phyloP scores from a whole-genome alignment of 495 filamentous ascomycete species.

The Penicillium bialowiezense region DNA sequence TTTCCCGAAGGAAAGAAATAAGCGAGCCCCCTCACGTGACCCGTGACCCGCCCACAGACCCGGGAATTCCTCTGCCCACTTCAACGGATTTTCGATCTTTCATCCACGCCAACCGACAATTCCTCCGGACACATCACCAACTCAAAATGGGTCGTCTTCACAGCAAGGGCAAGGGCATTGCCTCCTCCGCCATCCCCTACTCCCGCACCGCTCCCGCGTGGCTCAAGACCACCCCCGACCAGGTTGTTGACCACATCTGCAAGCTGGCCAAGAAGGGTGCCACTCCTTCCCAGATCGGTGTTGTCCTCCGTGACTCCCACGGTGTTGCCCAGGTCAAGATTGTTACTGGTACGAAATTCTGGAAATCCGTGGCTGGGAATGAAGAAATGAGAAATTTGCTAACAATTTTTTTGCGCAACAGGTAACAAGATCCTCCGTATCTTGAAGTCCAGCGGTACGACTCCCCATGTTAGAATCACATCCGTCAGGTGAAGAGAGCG shows the following conservation, averaged over 20 bases:
- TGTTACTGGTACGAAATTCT: slow-evolving; percentile 75
- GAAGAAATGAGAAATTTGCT: slow-evolving; percentile 14
- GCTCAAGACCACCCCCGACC: slow-evolving; percentile 86
- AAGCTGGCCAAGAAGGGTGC: slow-evolving; percentile 97
- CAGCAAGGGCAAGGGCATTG: slow-evolving; percentile 99
- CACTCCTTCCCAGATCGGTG: slow-evolving; percentile 97
- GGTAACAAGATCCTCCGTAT: slow-evolving; percentile 99
- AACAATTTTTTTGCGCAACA: slow-evolving; percentile 33
- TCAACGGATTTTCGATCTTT: slow-evolving; percentile 19
- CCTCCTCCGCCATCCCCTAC: slow-evolving; percentile 91
- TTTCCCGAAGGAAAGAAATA: slow-evolving; percentile 18
- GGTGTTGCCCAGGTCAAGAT: slow-evolving; percentile 96
- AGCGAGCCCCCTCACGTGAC: slow-evolving; percentile 27
- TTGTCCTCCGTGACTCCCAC: slow-evolving; percentile 94
- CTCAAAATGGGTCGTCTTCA: slow-evolving; percentile 94
- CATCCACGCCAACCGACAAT: slow-evolving; percentile 38
- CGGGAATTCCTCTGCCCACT: slow-evolving; percentile 3
- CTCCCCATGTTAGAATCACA: slow-evolving; percentile 19
- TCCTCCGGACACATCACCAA: slow-evolving; percentile 33
- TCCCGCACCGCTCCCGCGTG: slow-evolving; percentile 86
- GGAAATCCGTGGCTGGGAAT: neutral
- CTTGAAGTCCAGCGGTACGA: slow-evolving; percentile 90
- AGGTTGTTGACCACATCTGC: slow-evolving; percentile 98
- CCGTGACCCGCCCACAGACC: slow-evolving; percentile 23
- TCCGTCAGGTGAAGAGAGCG: slow-evolving; percentile 27